Base-by-base conservation (phyloP, 257 asterid species). In the Petunia secreta region DNA sequence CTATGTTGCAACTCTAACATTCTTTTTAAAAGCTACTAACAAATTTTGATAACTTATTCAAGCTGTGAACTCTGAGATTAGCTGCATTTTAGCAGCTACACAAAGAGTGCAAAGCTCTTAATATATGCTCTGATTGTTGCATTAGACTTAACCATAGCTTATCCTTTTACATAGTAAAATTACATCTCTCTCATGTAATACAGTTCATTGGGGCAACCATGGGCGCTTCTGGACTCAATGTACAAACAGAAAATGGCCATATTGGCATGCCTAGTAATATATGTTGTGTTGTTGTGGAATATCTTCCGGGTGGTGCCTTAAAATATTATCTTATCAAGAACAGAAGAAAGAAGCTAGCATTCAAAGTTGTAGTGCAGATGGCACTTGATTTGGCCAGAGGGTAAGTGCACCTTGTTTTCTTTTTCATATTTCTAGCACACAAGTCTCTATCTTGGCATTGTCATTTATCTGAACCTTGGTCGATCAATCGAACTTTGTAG, bases 371-470 rank as follows among this genome's bases (percentile, higher is more conserved):
- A 11, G 88, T 89, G 78, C 96, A 91, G 65, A 87, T 91, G 87
- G 94, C 97, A n/a, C 94, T 92, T 36, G 96, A 92, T 86, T 91
- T 92, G 55, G 91, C 96, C 58, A 85, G 97, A 90, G 96, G 96
- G 97, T 92, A 86, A 38, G 11, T 50, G 46, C 34, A 11, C 15
- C 73, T 36, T 37, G 44, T 43, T 36, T 65, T 65, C 44, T 65
- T 10, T 25, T 38, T n/a, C 73, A 37, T 48, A 36, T 65, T 65
- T 65, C 25, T 6, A 36, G 64, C 25, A 25, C 14, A 11, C 13
- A 43, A 63, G 25, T 63, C 69, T 25, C 38, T 39, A 55, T 25
- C 50, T 6, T n/a, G 10, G 37, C 39, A 44, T 4, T 37, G 37
- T 14, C 11, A 58, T 75, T 4, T 62, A 58, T 9, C 34, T 65